Evolutionary conservation across 345 rosid genomes (phyloP).

Genomic region (Firmiana major): DNA sequence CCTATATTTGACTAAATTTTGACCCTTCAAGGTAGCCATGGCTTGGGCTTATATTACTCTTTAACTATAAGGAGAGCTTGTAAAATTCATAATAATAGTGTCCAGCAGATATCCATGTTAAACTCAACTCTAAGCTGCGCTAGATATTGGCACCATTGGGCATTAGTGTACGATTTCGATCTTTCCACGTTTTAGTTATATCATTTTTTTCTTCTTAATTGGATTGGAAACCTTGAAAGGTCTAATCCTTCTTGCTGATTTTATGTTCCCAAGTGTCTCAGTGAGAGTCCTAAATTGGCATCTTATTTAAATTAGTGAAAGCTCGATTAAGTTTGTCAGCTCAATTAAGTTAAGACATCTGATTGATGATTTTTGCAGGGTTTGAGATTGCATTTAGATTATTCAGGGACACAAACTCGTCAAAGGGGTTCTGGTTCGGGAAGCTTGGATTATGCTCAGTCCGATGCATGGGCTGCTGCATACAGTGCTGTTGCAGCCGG

Average conservation of each 20-base stretch:
- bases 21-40: background rate
- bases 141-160: background rate
- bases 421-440: slow-evolving; percentile 44
- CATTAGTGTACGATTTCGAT: background rate
- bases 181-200: background rate
- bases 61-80: background rate
- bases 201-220: background rate
- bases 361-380: slow-evolving; percentile 49
- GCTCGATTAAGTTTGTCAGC: background rate
- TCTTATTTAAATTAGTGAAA: background rate
- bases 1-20: background rate
- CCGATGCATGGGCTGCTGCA: slow-evolving; percentile 89
- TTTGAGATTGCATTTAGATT: slow-evolving; percentile 82
- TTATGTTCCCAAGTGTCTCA: background rate
- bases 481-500: slow-evolving; percentile 90
- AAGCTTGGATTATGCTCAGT: slow-evolving; percentile 49
- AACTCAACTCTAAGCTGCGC: background rate
- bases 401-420: slow-evolving; percentile 41
- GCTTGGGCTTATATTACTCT: background rate
- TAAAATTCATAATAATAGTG: background rate
- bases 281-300: background rate
- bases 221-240: background rate
- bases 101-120: background rate
- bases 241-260: background rate
- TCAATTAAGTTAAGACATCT: background rate